Percentiles rank a stretch among this genome's conserved stretches.
Evolutionary conservation across 2,329 filamentous ascomycete genomes (phyloP).

Genomic region (Lecanicillium sp.): DNA sequence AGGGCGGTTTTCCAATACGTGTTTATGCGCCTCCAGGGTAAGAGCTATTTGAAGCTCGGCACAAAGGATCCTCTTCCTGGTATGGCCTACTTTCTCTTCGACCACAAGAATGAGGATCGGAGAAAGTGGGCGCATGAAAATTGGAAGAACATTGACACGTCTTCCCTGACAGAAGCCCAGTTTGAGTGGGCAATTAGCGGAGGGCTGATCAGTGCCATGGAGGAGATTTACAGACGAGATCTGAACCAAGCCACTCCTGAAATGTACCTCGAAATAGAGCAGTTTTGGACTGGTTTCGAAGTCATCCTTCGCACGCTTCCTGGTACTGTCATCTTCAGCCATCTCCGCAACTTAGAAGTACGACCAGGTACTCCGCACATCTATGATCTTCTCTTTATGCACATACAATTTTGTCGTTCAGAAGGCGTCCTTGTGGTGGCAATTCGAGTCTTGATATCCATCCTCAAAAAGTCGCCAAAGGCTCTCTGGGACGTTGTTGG

Average conservation of each 20-base stretch:
- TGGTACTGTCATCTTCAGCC: slow-evolving; percentile 66
- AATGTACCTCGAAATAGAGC: slow-evolving; percentile 43
- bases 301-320: slow-evolving; percentile 67
- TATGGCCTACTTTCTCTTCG: slow-evolving; percentile 77
- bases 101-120: slow-evolving; percentile 47
- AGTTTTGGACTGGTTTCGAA: slow-evolving; percentile 73
- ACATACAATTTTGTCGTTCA: slow-evolving; percentile 40
- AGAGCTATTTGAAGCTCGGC: slow-evolving; percentile 67
- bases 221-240: slow-evolving; percentile 46
- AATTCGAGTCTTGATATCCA: slow-evolving; percentile 58
- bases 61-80: slow-evolving; percentile 68
- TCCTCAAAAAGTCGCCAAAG: slow-evolving; percentile 67
- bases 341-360: slow-evolving; percentile 69
- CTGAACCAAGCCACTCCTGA: slow-evolving; percentile 22
- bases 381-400: slow-evolving; percentile 52
- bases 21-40: slow-evolving; percentile 65
- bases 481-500: slow-evolving; percentile 87
- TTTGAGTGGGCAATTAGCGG: slow-evolving; percentile 85
- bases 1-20: slow-evolving; percentile 66
- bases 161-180: slow-evolving; percentile 56
- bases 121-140: slow-evolving; percentile 30
- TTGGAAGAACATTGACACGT: slow-evolving; percentile 42
- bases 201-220: slow-evolving; percentile 59
- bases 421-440: slow-evolving; percentile 57
- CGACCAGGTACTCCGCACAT: slow-evolving; percentile 52